phyloP scores from a whole-genome alignment of 768 basidiomycete genomes.

The Boletus tomentosulus region DNA sequence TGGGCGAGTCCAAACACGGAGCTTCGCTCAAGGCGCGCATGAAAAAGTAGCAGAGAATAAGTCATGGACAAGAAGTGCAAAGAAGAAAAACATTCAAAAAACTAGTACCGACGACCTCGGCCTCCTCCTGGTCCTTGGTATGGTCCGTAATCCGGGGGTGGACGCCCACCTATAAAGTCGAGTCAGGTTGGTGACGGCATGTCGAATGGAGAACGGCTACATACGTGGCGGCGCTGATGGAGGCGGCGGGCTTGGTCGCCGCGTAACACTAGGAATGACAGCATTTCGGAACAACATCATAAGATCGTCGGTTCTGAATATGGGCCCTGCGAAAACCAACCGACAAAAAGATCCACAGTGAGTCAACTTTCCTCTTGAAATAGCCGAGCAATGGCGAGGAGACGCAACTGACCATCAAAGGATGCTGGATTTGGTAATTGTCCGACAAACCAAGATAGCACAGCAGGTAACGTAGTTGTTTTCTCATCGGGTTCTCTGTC shows the following conservation, averaged over 20 bases:
- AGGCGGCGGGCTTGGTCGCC: constrained; percentile 54
- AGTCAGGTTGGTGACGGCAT: constrained; percentile 4
- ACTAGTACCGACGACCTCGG: constrained; percentile 41
- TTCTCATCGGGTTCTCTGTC: constrained; percentile 46
- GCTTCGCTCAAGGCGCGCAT: constrained; percentile 1
- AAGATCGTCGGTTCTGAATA: constrained; percentile 86
- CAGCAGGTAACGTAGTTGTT: constrained; percentile 43
- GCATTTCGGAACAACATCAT: constrained; percentile 82
- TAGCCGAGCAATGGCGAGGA: constrained; percentile 6
- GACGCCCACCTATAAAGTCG: constrained; percentile 50
- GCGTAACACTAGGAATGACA: constrained; percentile 62
- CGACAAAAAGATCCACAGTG: neutral
- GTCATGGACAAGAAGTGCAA: constrained; percentile 12
- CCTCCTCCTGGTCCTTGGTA: constrained; percentile 69
- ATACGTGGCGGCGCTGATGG: constrained; percentile 47
- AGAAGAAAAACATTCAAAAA: neutral
- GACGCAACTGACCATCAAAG: constrained; percentile 77
- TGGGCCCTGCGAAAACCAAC: constrained; percentile 55
- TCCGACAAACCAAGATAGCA: constrained; percentile 82
- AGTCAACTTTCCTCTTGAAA: constrained; percentile 11
- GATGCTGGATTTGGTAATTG: constrained; percentile 63
- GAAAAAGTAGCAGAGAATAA: constrained; percentile 10
- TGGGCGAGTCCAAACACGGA: neutral
- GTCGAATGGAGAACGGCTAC: neutral
- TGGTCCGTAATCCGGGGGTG: constrained; percentile 83